These are phyloP conservation scores for Nidularia sp. DNA, from an alignment of 768 basidiomycete species.

Conservation along the genomic window DNA sequence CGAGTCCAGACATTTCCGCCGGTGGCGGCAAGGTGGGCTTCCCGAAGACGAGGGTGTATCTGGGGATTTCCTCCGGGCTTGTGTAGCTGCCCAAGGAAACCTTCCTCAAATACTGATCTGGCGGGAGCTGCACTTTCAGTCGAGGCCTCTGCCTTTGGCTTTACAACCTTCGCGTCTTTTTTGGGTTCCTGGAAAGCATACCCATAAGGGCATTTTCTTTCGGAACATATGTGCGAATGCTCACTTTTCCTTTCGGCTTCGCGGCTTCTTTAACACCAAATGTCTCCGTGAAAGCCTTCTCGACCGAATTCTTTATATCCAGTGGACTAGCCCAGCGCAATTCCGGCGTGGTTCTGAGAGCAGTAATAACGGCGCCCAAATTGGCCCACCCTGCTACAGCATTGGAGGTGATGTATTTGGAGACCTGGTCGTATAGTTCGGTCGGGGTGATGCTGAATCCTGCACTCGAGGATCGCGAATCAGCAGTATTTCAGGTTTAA, in stretches of 20 bases:
- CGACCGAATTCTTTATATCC: slow-evolving; percentile 79
- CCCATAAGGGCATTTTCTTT: background rate
- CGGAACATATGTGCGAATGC: slow-evolving; percentile 1
- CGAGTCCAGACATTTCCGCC: slow-evolving; percentile 87
- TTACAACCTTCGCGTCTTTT: slow-evolving; percentile 32
- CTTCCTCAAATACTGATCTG: slow-evolving; percentile 86
- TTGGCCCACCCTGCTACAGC: slow-evolving; percentile 67
- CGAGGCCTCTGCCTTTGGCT: slow-evolving; percentile 23
- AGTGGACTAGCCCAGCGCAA: slow-evolving; percentile 83
- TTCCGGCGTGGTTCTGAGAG: slow-evolving; percentile 54
- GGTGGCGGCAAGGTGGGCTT: slow-evolving; percentile 77
- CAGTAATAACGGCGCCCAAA: slow-evolving; percentile 64
- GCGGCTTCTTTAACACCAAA: slow-evolving; percentile 73
- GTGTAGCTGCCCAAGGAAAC: slow-evolving; percentile 89
- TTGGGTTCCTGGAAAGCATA: slow-evolving; percentile 40
- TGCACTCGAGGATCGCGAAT: slow-evolving; percentile 19
- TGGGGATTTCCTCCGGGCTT: slow-evolving; percentile 94
- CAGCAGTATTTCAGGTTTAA: background rate
- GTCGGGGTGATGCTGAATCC: slow-evolving; percentile 75
- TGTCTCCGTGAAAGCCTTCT: slow-evolving; percentile 56
- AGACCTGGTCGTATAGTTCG: slow-evolving; percentile 55
- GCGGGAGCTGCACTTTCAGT: slow-evolving; percentile 33
- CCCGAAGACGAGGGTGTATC: slow-evolving; percentile 69
- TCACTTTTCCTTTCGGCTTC: slow-evolving; percentile 66
- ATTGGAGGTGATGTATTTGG: slow-evolving; percentile 52